phyloP scores from a whole-genome alignment of 768 basidiomycete genomes.

The Hericium rajendrae region DNA sequence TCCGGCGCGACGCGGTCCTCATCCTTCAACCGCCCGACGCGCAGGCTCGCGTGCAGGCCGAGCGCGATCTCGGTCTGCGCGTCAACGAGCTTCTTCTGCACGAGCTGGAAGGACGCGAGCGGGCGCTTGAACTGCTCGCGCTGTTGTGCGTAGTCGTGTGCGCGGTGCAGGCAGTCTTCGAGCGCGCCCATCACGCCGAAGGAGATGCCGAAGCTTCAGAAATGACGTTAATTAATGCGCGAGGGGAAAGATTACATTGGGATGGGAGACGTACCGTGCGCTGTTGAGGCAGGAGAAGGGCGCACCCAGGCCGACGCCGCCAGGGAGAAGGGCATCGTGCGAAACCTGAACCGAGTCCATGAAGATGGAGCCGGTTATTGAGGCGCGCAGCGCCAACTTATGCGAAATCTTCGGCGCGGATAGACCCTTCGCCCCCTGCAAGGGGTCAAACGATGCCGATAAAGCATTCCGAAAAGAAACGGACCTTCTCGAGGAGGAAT shows the following conservation, averaged over 20 bases:
- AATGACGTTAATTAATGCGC: not conserved
- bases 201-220: conserved; percentile 66
- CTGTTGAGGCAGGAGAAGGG: conserved; percentile 92
- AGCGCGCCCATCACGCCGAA: conserved; percentile 97
- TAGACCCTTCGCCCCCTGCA: conserved; percentile 71
- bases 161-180: conserved; percentile 76
- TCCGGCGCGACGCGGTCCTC: conserved; percentile 63
- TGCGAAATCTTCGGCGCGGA: conserved; percentile 84
- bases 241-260: not conserved
- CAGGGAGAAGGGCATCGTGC: conserved; percentile 66
- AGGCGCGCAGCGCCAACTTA: conserved; percentile 84
- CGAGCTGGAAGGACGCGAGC: conserved; percentile 90
- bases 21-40: conserved; percentile 81
- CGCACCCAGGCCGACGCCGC: conserved; percentile 66
- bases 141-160: conserved; percentile 80
- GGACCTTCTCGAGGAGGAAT: conserved; percentile 83
- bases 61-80: conserved; percentile 81
- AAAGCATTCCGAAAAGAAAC: conserved; percentile 6
- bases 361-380: conserved; percentile 79
- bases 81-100: conserved; percentile 95
- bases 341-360: conserved; percentile 84
- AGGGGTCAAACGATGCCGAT: not conserved
- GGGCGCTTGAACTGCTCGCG: conserved; percentile 85
- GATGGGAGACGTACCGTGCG: conserved; percentile 41
- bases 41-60: conserved; percentile 65